Percentiles rank a stretch among this genome's conserved stretches.
These are phyloP conservation scores for Colletotrichum kahawae DNA, from an alignment of 2,329 filamentous ascomycete genomes.

Conservation along the genomic window DNA sequence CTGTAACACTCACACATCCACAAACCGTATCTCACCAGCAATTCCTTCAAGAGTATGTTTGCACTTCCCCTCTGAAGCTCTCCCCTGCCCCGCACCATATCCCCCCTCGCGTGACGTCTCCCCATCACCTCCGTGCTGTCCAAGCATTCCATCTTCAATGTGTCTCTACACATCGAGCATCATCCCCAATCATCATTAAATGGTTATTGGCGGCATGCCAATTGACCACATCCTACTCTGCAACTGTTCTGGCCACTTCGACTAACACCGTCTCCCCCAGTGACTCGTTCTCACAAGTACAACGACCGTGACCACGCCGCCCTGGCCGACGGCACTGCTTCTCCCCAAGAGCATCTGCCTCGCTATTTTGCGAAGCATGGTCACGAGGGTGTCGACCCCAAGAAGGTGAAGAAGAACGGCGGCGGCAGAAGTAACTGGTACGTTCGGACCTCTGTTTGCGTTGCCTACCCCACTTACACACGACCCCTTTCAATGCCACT, in stretches of 20 bases:
- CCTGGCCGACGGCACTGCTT: conserved; percentile 74
- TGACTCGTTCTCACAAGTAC: conserved; percentile 97
- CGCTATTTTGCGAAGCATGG: conserved; percentile 94
- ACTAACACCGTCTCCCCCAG: conserved; percentile 48
- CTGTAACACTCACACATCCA: background rate
- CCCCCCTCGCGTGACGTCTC: background rate
- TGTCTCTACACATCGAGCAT: background rate
- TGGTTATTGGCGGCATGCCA: background rate
- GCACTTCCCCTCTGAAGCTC: background rate
- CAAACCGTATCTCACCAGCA: background rate
- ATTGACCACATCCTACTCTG: background rate
- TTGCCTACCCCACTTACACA: conserved; percentile 17
- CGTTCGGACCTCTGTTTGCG: conserved; percentile 36
- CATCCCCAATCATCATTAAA: background rate
- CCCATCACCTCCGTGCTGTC: background rate
- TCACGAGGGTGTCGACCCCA: conserved; percentile 80
- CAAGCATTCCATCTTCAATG: background rate
- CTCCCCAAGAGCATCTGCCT: conserved; percentile 76
- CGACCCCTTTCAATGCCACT: background rate
- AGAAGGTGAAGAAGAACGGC: conserved; percentile 97
- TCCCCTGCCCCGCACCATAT: conserved; percentile 8
- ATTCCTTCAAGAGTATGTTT: conserved; percentile 23
- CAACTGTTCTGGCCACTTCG: background rate
- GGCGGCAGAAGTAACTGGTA: conserved; percentile 95
- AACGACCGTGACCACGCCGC: conserved; percentile 91